Percentiles rank a stretch among this genome's conserved stretches.
These are phyloP conservation scores for Sporobolomyces roseus DNA, from an alignment of 768 basidiomycete genomes.

Conservation along the genomic window DNA sequence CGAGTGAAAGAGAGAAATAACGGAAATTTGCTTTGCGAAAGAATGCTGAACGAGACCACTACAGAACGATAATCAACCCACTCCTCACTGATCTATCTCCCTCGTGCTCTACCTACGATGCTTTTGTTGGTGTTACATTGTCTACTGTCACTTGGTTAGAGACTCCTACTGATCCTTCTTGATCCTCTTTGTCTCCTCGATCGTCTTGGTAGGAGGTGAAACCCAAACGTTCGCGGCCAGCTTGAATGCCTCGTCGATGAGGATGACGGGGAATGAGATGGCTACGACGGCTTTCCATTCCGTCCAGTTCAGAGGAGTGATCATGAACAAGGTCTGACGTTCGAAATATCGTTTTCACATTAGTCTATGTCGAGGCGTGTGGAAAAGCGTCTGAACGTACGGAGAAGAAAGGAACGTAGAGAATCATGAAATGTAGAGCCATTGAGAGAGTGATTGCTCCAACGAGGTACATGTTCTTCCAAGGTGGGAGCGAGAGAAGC, in stretches of 20 bases:
- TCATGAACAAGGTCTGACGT: constrained; percentile 72
- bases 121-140: no score
- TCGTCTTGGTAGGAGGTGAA: constrained; percentile 9
- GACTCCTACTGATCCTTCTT: no score
- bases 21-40: no score
- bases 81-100: no score
- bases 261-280: constrained; percentile 78
- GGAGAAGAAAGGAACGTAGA: constrained; percentile 96
- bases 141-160: no score
- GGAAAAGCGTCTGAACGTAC: constrained; percentile 53
- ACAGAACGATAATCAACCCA: no score
- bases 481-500: constrained; percentile 77
- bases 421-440: constrained; percentile 85
- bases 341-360: background rate
- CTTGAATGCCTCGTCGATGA: constrained; percentile 88
- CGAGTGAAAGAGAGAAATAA: no score
- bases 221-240: constrained; percentile 48
- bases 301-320: constrained; percentile 84
- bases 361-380: background rate
- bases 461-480: constrained; percentile 92
- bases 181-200: background rate
- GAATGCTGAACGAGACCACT: no score
- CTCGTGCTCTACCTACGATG: no score
- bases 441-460: constrained; percentile 85
- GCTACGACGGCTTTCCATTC: constrained; percentile 93